These are phyloP conservation scores for Pelargonium fulgidum DNA, from an alignment of 441 rosid species.

Conservation along the genomic window DNA sequence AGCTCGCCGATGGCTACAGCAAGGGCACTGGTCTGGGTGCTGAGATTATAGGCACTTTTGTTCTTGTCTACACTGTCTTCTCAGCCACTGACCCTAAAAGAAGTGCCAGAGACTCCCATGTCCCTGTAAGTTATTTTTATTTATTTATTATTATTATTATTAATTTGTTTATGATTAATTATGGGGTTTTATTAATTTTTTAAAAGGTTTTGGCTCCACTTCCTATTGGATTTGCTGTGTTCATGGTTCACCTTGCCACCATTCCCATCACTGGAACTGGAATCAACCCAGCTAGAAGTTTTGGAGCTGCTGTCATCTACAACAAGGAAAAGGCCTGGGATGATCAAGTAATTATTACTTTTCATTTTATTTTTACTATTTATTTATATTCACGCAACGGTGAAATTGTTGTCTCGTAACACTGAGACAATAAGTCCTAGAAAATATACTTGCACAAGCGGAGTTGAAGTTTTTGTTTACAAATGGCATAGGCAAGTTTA, in stretches of 20 bases:
- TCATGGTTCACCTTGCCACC: conserved; percentile 35
- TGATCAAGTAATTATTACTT: conserved; percentile 19
- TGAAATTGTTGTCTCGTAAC: too few species aligned
- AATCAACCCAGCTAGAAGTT: conserved; percentile 37
- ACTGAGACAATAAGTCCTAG: too few species aligned
- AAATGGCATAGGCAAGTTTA: too few species aligned
- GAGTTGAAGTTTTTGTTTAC: too few species aligned
- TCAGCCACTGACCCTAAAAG: conserved; percentile 71
- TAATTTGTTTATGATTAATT: too few species aligned
- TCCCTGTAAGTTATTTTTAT: conserved; percentile 7
- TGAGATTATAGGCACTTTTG: conserved; percentile 54
- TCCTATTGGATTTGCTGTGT: conserved; percentile 29
- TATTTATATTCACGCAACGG: too few species aligned
- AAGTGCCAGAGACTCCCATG: conserved; percentile 58
- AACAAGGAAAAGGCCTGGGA: conserved; percentile 32
- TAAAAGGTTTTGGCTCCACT: conserved; percentile 27
- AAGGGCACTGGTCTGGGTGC: conserved; percentile 42
- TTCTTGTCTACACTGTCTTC: conserved; percentile 29
- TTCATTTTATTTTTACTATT: too few species aligned
- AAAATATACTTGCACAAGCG: too few species aligned
- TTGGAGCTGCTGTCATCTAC: conserved; percentile 35
- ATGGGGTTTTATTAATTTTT: too few species aligned
- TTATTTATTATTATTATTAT: too few species aligned
- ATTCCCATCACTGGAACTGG: conserved; percentile 34
- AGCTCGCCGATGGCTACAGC: too few species aligned